Conservation (phyloP, 1,284 basidiomycete genomes). For the Tilletia walkeri region DNA sequence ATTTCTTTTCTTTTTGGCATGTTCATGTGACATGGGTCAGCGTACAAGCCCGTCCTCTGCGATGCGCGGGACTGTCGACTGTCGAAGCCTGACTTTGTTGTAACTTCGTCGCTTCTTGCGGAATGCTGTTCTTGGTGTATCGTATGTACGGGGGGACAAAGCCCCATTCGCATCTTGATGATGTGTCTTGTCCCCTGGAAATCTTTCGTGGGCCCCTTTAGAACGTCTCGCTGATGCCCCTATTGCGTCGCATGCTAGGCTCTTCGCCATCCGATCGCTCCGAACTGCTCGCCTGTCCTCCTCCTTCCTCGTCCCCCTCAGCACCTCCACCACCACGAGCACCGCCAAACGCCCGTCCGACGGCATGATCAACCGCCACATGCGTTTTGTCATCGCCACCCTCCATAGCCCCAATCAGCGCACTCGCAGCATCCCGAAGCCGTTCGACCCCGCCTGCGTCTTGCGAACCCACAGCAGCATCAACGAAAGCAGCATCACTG, state of each 20-base stretch:
- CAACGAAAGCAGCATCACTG: too few relatives aligned
- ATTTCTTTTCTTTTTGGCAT: too few relatives aligned
- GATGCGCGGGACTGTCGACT: too few relatives aligned
- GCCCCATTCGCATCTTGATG: too few relatives aligned
- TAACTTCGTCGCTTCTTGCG: too few relatives aligned
- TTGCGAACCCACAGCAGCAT: too few relatives aligned
- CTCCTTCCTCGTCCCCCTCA: not conserved
- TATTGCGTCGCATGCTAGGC: not conserved
- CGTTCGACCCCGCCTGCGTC: not conserved
- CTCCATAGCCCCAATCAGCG: not conserved
- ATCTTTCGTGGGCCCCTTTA: not conserved
- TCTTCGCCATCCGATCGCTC: slow-evolving; percentile 1
- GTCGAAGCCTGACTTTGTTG: too few relatives aligned
- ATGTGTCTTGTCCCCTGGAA: too few relatives aligned
- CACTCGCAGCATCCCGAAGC: not conserved
- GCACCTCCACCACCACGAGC: not conserved
- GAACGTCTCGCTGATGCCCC: not conserved
- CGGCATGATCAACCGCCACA: not conserved
- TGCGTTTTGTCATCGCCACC: not conserved
- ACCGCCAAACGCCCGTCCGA: not conserved
- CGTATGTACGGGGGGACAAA: too few relatives aligned
- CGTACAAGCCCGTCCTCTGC: too few relatives aligned
- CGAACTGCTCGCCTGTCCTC: not conserved
- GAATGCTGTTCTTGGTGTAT: too few relatives aligned
- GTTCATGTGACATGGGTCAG: too few relatives aligned